Percentiles rank a stretch among this genome's conserved stretches.
Conservation (phyloP, 129 eudicot genomes). For the Escallonia herrerae region DNA sequence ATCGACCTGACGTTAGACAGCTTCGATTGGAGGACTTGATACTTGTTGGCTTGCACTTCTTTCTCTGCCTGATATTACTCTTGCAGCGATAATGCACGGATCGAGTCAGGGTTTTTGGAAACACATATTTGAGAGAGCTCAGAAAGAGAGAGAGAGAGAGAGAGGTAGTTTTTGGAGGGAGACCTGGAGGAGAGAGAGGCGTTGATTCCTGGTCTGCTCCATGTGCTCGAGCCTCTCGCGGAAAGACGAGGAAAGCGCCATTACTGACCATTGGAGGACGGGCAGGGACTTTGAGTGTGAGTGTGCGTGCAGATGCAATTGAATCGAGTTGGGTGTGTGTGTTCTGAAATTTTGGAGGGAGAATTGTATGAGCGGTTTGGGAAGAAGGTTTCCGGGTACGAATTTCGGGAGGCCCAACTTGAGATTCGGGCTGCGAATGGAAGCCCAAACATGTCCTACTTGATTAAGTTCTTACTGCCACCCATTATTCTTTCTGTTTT, state of each 20-base stretch:
- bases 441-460: too few species aligned
- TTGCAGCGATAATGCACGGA: background rate
- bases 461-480: too few species aligned
- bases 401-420: too few species aligned
- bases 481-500: too few species aligned
- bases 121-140: background rate
- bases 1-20: constrained; percentile 27
- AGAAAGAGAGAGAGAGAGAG: too few species aligned
- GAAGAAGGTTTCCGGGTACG: too few species aligned
- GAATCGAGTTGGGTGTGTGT: too few species aligned
- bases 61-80: constrained; percentile 36
- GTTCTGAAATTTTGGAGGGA: background rate
- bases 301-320: too few species aligned
- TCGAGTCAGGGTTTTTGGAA: background rate
- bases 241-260: constrained; percentile 60
- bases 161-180: background rate
- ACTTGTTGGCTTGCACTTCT: constrained; percentile 37
- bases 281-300: background rate
- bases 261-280: constrained; percentile 10
- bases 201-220: constrained; percentile 46
- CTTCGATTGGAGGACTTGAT: constrained; percentile 43
- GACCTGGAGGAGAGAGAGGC: constrained; percentile 54
- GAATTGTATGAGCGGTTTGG: background rate
- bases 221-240: constrained; percentile 43
- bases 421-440: too few species aligned